Evolutionary conservation across 352 stramenopile genomes (phyloP).

Genomic region (Thalassiosira ordinaria): DNA sequence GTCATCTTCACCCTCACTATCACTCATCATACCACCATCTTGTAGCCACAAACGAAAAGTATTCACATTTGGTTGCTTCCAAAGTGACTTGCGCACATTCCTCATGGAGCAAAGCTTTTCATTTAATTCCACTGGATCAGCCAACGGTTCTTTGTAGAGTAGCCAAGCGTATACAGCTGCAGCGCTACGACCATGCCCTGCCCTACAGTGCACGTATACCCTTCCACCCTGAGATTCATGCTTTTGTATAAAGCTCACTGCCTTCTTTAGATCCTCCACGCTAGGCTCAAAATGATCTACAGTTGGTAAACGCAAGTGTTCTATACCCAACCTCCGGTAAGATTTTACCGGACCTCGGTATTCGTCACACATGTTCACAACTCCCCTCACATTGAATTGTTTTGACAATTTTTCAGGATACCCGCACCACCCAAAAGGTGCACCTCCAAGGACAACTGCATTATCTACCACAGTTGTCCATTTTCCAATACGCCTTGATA

Average conservation of each 20-base stretch:
- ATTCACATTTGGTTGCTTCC: constrained; percentile 89
- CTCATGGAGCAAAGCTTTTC: constrained; percentile 90
- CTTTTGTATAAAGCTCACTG: constrained; percentile 80
- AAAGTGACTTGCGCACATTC: constrained; percentile 90
- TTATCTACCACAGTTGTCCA: constrained; percentile 93
- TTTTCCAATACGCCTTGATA: constrained; percentile 88
- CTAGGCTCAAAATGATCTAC: constrained; percentile 88
- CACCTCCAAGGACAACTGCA: constrained; percentile 91
- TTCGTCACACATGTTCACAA: constrained; percentile 97
- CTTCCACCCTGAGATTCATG: constrained; percentile 88
- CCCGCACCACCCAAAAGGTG: constrained; percentile 90
- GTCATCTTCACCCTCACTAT: constrained; percentile 20
- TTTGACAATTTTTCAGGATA: constrained; percentile 89
- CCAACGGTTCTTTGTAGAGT: constrained; percentile 81
- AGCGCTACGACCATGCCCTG: constrained; percentile 92
- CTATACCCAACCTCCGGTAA: constrained; percentile 90
- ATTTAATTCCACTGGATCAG: constrained; percentile 88
- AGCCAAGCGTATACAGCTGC: constrained; percentile 92
- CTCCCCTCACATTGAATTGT: constrained; percentile 87
- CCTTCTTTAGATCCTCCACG: constrained; percentile 72
- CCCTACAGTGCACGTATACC: constrained; percentile 97
- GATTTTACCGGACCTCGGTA: constrained; percentile 89
- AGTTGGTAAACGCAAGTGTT: constrained; percentile 90
- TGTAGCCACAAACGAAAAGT: constrained; percentile 78
- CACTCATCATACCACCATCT: constrained; percentile 42